These are phyloP conservation scores for Endoconidiophora laricicola DNA, from an alignment of 2,329 filamentous ascomycete genomes.

Conservation along the genomic window DNA sequence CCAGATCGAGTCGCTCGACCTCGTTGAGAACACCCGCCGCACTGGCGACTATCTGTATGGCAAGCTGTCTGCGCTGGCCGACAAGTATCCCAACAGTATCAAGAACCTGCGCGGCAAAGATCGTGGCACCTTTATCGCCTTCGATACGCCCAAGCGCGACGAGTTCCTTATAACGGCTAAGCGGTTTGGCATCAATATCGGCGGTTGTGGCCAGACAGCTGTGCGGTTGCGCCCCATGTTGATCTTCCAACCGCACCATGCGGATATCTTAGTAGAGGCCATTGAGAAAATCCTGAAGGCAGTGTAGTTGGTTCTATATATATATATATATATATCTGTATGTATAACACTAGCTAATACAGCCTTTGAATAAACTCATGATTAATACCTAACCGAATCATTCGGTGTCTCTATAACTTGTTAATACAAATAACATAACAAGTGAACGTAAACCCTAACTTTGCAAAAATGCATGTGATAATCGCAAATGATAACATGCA, in stretches of 20 bases:
- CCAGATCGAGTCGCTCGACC: slow-evolving; percentile 56
- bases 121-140: slow-evolving; percentile 84
- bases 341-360: neutral
- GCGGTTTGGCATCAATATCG: slow-evolving; percentile 69
- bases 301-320: slow-evolving; percentile 9
- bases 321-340: neutral
- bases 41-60: slow-evolving; percentile 66
- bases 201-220: slow-evolving; percentile 58
- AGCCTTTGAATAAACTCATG: neutral
- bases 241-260: slow-evolving; percentile 82
- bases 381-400: neutral
- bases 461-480: neutral
- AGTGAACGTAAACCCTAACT: neutral
- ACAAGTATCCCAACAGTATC: slow-evolving; percentile 61
- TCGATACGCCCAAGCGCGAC: slow-evolving; percentile 68
- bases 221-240: slow-evolving; percentile 79
- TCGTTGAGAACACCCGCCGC: slow-evolving; percentile 64
- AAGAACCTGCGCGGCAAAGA: slow-evolving; percentile 73
- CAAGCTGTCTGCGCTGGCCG: slow-evolving; percentile 49
- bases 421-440: neutral
- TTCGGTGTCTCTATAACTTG: neutral
- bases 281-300: slow-evolving; percentile 56
- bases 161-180: slow-evolving; percentile 67
- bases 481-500: neutral
- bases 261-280: slow-evolving; percentile 63